Percentiles rank a stretch among this genome's conserved stretches.
phyloP scores from a whole-genome alignment of 202 grass and related monocot species.

The Panicum virgatum region DNA sequence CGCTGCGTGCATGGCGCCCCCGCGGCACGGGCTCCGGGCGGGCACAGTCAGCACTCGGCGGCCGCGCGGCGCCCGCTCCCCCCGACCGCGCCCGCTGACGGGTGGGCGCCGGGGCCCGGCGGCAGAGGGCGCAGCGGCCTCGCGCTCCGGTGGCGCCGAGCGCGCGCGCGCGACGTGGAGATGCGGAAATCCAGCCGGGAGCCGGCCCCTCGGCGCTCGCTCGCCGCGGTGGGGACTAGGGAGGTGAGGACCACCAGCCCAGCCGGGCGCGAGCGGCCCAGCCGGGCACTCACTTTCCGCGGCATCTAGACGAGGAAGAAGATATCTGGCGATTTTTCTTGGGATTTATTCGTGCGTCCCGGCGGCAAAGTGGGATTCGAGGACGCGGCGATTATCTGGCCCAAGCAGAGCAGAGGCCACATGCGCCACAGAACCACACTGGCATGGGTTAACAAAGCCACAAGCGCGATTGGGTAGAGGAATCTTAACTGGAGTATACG shows the following conservation, averaged over 20 bases:
- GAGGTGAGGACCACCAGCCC: slow-evolving; percentile 5
- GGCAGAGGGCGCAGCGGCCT: slow-evolving; percentile 8
- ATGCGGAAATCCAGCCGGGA: neutral
- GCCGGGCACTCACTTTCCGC: slow-evolving; percentile 10
- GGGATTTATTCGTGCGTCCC: slow-evolving; percentile 22
- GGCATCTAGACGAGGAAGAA: slow-evolving; percentile 22
- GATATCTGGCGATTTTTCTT: slow-evolving; percentile 35
- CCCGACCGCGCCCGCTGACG: neutral
- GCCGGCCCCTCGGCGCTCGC: neutral
- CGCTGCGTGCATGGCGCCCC: slow-evolving; percentile 35
- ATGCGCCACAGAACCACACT: neutral
- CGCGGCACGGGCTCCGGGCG: slow-evolving; percentile 6
- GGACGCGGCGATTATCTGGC: slow-evolving; percentile 13
- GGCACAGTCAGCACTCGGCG: slow-evolving; percentile 14
- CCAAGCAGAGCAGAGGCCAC: neutral
- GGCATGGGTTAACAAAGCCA: neutral
- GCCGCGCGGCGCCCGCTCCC: neutral
- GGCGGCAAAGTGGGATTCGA: slow-evolving; percentile 1
- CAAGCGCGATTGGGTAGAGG: neutral
- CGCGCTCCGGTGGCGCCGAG: neutral
- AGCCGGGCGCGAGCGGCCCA: neutral
- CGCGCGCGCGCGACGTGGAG: slow-evolving; percentile 6
- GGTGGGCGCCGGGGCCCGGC: slow-evolving; percentile 5
- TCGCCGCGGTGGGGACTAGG: neutral
- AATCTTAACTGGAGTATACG: neutral